Base-by-base conservation (phyloP, 768 basidiomycete species). In the Hericium erinaceus region DNA sequence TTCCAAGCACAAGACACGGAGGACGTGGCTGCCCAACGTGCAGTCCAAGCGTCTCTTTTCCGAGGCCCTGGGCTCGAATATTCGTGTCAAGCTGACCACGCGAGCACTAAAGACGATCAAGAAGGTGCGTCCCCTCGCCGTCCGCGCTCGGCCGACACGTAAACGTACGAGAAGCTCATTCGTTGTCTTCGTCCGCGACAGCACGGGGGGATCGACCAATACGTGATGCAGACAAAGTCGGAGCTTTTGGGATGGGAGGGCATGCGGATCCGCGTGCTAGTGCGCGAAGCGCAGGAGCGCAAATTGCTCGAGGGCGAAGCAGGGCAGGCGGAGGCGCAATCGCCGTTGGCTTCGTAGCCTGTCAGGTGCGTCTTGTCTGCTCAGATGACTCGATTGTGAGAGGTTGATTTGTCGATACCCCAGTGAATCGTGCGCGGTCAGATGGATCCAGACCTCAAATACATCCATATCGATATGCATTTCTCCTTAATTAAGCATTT, bases 11-110 rank as follows among this genome's bases (percentile, higher is more conserved):
- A 94, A 93, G 74, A 93, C 93, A 24, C 84, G 88, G 52, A 77
- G 92, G 41, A 80, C 86, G 48, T 95, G 92, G 92, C 75, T 92
- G 11, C 92, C 92, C 39, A 95, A 95, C 70, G 78, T 92, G 22
- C 91, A 93, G 63, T 74, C 75, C 53, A 92, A 93, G 70, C 80
- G 83, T 1, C 64, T 93, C 48, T 79, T 74, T 61, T 92, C 88
- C 12, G 84, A 87, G 13, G 71, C 81, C 8, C 70, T 92, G 39
- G 81, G 78, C 33, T 69, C 77, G 53, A 73, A 73, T 48, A 65
- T 95, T 4, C 75, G 76, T 53, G 72, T 92, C 26, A 89, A 89
- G 65, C 70, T 93, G 54, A 89, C 91, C 1, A 82, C 87, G 28
- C 72, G 86, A 26, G 89, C 89, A 3, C 67, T 95, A 66, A 81